Evolutionary conservation across 148 eudicot species (phyloP).

Genomic region (Pouteria glomerata): DNA sequence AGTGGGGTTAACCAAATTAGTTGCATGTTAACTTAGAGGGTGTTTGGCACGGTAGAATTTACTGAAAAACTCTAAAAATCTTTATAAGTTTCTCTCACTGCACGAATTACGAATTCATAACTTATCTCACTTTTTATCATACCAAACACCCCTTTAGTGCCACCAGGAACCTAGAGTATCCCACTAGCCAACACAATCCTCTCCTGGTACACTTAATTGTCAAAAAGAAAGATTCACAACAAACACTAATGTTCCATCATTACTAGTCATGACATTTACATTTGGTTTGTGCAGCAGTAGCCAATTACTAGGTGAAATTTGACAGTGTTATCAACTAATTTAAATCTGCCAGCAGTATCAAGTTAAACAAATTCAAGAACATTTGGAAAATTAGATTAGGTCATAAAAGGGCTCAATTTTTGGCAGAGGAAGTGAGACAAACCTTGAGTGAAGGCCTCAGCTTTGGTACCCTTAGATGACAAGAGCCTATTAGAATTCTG

Average conservation of each 20-base stretch:
- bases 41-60: too few species aligned
- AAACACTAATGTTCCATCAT: not conserved
- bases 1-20: not conserved
- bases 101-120: too few species aligned
- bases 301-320: not conserved
- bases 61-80: too few species aligned
- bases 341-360: slow-evolving; percentile 3
- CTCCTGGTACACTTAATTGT: not conserved
- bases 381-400: not conserved
- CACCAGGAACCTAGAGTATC: not conserved
- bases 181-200: not conserved
- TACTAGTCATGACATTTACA: not conserved
- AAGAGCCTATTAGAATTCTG: slow-evolving; percentile 36
- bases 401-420: not conserved
- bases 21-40: not conserved
- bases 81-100: too few species aligned
- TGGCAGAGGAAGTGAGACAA: slow-evolving; percentile 5
- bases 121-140: too few species aligned
- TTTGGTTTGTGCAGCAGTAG: not conserved
- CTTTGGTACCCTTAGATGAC: slow-evolving; percentile 39
- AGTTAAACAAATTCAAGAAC: not conserved
- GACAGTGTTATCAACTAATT: not conserved
- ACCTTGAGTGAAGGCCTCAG: slow-evolving; percentile 62
- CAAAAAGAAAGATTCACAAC: not conserved
- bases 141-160: too few species aligned